Base-by-base conservation (phyloP, 331 rosid genomes). In the Phaseolus coccineus region DNA sequence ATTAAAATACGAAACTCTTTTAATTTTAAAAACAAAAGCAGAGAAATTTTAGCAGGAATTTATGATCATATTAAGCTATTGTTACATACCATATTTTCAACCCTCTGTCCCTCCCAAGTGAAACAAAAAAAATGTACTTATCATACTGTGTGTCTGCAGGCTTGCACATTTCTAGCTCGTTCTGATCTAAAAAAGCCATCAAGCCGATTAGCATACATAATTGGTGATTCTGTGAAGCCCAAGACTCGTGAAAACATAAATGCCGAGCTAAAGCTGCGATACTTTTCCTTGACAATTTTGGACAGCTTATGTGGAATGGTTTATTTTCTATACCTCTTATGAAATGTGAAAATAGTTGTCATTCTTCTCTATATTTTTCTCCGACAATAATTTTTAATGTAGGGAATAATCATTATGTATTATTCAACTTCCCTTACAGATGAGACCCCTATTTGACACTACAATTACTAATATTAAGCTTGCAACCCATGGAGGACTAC, bases 301-400 rank as follows among this genome's bases (percentile, higher is more conserved):
- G 99, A 96, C 91, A 93, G 97, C 86, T 83, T 90, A 85, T 88
- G 91, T 51, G 98, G 97, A 91, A 93, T 91, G 98, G 99, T 96
- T 81, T 44, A 76, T 80, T 83, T 80, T 28, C 56, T 35, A 74
- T 76, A 52, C 73, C 87, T 71, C 8, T 58, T 67, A 58, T 47
- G 52, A 48, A 82, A 76, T 31, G 30, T 47, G 52, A 48, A 80
- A 76, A 22, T 42, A 35, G 39, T 53, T 52, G 19, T 27, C 40
- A 25, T 72, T 81, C 31, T 72, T 73, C 31, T 35, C 35, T 28
- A 65, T 53, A 16, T 55, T 48, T 31, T 22, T 33, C 58, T 40
- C 44, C 81, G 46, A 8, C 65, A 46, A 55, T 59, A 68, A 22
- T n/a, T 16, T 42, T 61, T 75, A 51, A 16, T 22, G 48, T 47